Conservation (phyloP, 768 basidiomycete genomes). For the Termitomyces sp. region DNA sequence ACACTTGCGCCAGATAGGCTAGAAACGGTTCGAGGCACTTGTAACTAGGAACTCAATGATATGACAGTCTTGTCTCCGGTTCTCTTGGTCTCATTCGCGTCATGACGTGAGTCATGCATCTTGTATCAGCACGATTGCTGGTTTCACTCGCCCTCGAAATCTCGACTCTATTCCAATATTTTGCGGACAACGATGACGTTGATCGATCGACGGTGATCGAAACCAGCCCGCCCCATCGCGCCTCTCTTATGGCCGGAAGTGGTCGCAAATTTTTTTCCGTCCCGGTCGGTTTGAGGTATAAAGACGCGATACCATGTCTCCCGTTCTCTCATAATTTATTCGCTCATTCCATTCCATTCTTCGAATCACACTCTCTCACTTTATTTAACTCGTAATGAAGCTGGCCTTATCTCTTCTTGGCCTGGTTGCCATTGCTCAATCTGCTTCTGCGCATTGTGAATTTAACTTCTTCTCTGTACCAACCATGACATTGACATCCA, state of each 20-base stretch:
- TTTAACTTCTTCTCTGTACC: not conserved
- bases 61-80: not conserved
- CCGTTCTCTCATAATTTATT: not conserved
- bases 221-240: not conserved
- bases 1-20: not conserved
- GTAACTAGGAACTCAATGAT: too few relatives aligned
- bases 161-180: not conserved
- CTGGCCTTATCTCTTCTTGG: constrained; percentile 12
- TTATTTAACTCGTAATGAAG: constrained; percentile 16
- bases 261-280: not conserved
- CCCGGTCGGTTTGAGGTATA: not conserved
- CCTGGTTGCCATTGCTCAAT: constrained; percentile 14
- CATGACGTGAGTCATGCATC: not conserved
- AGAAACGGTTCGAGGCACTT: not conserved
- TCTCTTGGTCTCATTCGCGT: not conserved
- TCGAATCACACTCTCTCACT: constrained; percentile 1
- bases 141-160: not conserved
- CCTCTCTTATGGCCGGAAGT: not conserved
- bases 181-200: not conserved
- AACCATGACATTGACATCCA: not conserved
- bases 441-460: constrained; percentile 12
- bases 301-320: not conserved
- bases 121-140: not conserved
- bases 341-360: not conserved
- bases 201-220: not conserved